Evolutionary conservation across 2,329 filamentous ascomycete genomes (phyloP).

Genomic region (Aspergillus eucalypticola): DNA sequence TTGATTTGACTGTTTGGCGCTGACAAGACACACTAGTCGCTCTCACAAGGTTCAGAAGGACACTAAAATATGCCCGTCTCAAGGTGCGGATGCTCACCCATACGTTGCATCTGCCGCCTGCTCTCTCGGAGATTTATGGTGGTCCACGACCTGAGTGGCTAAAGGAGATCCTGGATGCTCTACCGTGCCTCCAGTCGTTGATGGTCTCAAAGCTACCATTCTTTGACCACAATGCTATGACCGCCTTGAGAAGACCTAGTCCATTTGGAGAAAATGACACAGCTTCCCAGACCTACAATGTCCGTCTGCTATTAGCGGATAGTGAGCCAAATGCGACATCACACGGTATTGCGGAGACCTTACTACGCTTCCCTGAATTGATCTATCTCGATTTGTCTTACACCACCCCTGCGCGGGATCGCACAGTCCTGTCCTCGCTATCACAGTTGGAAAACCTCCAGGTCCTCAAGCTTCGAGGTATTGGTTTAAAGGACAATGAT

Average conservation of each 20-base stretch:
- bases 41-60: constrained; percentile 60
- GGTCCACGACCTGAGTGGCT: constrained; percentile 62
- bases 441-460: constrained; percentile 53
- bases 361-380: constrained; percentile 56
- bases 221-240: constrained; percentile 61
- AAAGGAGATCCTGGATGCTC: constrained; percentile 57
- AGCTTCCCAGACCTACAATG: constrained; percentile 40
- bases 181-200: constrained; percentile 61
- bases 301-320: constrained; percentile 59
- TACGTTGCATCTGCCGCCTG: constrained; percentile 62
- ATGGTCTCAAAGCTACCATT: constrained; percentile 61
- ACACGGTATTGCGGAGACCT: constrained; percentile 52
- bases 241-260: constrained; percentile 46
- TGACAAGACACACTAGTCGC: constrained; percentile 47
- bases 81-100: constrained; percentile 59
- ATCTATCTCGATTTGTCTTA: constrained; percentile 61
- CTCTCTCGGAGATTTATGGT: constrained; percentile 61
- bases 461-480: constrained; percentile 57
- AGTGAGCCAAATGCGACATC: constrained; percentile 61
- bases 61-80: constrained; percentile 54
- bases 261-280: constrained; percentile 8
- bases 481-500: constrained; percentile 56
- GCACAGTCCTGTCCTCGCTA: constrained; percentile 50
- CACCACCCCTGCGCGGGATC: constrained; percentile 52
- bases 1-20: not conserved